Evolutionary conservation across 2,329 filamentous ascomycete species (phyloP), one percentile per base, ranked within the genome.

Genomic region (Cercospora sp.): DNA sequence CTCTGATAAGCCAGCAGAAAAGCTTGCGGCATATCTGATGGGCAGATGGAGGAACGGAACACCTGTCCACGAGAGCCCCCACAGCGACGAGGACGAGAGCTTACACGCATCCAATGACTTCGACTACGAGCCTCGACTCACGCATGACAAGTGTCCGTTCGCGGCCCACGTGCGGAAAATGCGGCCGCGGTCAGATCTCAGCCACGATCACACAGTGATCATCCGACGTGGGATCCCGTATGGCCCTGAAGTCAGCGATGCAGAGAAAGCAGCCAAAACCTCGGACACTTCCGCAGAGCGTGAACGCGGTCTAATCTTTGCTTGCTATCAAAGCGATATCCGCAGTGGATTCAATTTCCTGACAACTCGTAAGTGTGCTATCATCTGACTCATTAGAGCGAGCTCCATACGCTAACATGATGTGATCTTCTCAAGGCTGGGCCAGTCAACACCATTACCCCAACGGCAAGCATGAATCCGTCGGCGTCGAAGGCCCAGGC

Each of bases 21-120:
- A 61, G 20, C 59, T 61, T 61, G 59, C 59, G 59, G 59, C 59
- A 61, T 61, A 61, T 30, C 59, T 61, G 59, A 61, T 61, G 59
- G 59, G 59, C 59, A 61, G 59, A 61, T 61, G 59, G 59, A 61
- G 59, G 59, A 61, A 61, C 59, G 59, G 59, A 61, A 61, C 59
- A 61, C 59, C 59, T 42, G 59, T 61, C 59, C 59, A 61, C 59
- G 59, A 61, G 33, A 61, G 28, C 33, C 59, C 59, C 36, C 59
- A 61, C 59, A 61, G 59, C 59, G 59, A 61, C 36, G 59, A 61
- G 36, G 59, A 61, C 59, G 59, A 61, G 33, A 61, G 59, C 59
- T 61, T 61, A 30, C 59, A 61, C 59, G 59, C 59, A 61, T 61
- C 59, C 59, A 61, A 61, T 45, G 20, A 45, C 42, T 61, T 61